Evolutionary conservation across 768 basidiomycete genomes (phyloP).

Genomic region (Kwoniella bestiolae): DNA sequence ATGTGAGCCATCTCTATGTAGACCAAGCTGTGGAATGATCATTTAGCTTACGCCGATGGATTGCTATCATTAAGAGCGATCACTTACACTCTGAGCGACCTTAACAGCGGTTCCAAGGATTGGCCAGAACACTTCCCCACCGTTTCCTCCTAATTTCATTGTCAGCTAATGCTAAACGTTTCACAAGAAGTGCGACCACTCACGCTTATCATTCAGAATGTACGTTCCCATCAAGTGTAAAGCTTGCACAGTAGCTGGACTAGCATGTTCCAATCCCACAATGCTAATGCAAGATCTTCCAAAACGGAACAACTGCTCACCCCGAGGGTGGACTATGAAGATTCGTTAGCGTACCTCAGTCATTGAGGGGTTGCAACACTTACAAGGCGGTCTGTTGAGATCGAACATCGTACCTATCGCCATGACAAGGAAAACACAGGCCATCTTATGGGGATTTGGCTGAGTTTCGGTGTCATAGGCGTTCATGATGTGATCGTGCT

Average conservation of each 20-base stretch:
- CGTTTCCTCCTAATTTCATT: conserved; percentile 42
- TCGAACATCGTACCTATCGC: conserved; percentile 55
- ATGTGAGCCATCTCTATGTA: conserved; percentile 53
- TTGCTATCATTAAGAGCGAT: too few relatives aligned
- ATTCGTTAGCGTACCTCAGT: too few relatives aligned
- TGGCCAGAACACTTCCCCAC: conserved; percentile 54
- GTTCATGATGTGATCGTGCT: conserved; percentile 45
- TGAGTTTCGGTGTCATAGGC: conserved; percentile 42
- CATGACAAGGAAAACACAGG: conserved; percentile 56
- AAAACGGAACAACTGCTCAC: conserved; percentile 46
- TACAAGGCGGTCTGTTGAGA: conserved; percentile 50
- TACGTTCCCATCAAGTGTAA: conserved; percentile 51
- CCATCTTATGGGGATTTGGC: conserved; percentile 54
- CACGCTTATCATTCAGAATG: conserved; percentile 53
- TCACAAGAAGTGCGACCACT: conserved; percentile 15
- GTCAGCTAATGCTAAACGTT: background rate
- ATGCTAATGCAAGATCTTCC: conserved; percentile 51
- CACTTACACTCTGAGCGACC: conserved; percentile 44
- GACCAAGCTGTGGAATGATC: conserved; percentile 43
- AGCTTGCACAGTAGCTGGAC: conserved; percentile 54
- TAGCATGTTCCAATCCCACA: conserved; percentile 43
- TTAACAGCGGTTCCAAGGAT: conserved; percentile 53
- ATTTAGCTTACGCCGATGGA: too few relatives aligned
- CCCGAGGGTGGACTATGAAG: conserved; percentile 48
- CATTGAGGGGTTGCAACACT: too few relatives aligned